These are phyloP conservation scores for Pyrenophora seminiperda DNA, from an alignment of 2,329 filamentous ascomycete species.

Conservation along the genomic window DNA sequence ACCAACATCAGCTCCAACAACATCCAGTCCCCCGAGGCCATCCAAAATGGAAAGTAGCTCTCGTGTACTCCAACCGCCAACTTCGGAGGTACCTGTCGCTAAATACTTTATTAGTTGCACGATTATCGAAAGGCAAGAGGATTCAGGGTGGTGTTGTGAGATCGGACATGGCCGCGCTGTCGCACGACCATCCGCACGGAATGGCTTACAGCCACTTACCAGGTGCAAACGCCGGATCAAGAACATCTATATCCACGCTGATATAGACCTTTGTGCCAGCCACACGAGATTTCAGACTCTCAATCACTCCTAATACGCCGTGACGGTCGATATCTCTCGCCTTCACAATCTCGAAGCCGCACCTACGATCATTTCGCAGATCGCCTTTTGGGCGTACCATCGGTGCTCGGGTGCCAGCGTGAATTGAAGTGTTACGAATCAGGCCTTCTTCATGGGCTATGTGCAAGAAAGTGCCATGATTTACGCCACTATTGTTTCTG, in stretches of 20 bases:
- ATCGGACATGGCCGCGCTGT: neutral
- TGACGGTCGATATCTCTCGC: slow-evolving; percentile 61
- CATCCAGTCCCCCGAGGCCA: slow-evolving; percentile 61
- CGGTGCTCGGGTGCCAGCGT: slow-evolving; percentile 66
- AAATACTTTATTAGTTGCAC: slow-evolving; percentile 1
- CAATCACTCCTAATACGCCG: slow-evolving; percentile 55
- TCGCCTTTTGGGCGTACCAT: slow-evolving; percentile 57
- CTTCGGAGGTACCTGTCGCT: slow-evolving; percentile 65
- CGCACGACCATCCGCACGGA: neutral
- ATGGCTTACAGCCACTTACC: slow-evolving; percentile 43
- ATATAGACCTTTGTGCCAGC: slow-evolving; percentile 61
- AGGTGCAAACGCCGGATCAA: slow-evolving; percentile 62
- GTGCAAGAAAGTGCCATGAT: slow-evolving; percentile 67
- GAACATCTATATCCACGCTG: slow-evolving; percentile 62
- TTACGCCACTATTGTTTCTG: slow-evolving; percentile 51
- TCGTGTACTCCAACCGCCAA: slow-evolving; percentile 65
- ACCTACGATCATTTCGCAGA: slow-evolving; percentile 61
- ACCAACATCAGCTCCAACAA: slow-evolving; percentile 64
- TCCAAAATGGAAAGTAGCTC: slow-evolving; percentile 64
- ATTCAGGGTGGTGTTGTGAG: neutral
- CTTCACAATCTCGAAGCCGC: slow-evolving; percentile 63
- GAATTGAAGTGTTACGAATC: slow-evolving; percentile 63
- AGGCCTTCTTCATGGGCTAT: slow-evolving; percentile 67
- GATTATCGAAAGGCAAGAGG: neutral
- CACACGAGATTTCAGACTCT: slow-evolving; percentile 57